Conservation (phyloP, 257 asterid species). For the Nyctanthes arbortristis region DNA sequence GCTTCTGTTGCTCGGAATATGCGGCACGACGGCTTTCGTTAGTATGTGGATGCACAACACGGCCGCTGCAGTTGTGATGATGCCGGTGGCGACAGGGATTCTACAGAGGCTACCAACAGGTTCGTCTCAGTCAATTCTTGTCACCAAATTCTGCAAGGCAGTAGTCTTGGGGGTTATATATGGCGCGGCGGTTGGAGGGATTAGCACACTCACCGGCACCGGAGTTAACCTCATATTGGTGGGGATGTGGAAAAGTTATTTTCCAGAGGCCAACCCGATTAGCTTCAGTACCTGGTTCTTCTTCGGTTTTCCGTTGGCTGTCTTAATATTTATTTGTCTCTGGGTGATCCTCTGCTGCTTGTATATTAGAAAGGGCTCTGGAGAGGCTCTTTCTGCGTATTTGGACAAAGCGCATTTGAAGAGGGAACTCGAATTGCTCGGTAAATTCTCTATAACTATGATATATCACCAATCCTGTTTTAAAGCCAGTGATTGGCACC, state of each 20-base stretch:
- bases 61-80: conserved; percentile 90
- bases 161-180: conserved; percentile 81
- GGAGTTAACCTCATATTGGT: conserved; percentile 92
- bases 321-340: conserved; percentile 49
- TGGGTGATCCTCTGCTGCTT: conserved; percentile 75
- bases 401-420: conserved; percentile 68
- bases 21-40: conserved; percentile 83
- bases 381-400: conserved; percentile 51
- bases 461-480: too few relatives aligned
- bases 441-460: too few relatives aligned
- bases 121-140: conserved; percentile 34
- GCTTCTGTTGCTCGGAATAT: conserved; percentile 72
- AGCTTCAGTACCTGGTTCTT: conserved; percentile 84
- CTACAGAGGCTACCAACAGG: conserved; percentile 61
- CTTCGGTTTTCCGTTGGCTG: conserved; percentile 78
- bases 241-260: conserved; percentile 96
- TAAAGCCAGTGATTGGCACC: too few relatives aligned
- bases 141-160: conserved; percentile 72
- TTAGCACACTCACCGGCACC: conserved; percentile 92
- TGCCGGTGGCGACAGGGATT: conserved; percentile 94
- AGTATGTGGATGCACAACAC: conserved; percentile 99
- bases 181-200: conserved; percentile 83
- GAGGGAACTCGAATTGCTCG: conserved; percentile 80
- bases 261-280: conserved; percentile 66
- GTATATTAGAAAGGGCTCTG: conserved; percentile 56